Evolutionary conservation across 2,329 filamentous ascomycete genomes (phyloP).

Genomic region (Aureobasidium sp.): DNA sequence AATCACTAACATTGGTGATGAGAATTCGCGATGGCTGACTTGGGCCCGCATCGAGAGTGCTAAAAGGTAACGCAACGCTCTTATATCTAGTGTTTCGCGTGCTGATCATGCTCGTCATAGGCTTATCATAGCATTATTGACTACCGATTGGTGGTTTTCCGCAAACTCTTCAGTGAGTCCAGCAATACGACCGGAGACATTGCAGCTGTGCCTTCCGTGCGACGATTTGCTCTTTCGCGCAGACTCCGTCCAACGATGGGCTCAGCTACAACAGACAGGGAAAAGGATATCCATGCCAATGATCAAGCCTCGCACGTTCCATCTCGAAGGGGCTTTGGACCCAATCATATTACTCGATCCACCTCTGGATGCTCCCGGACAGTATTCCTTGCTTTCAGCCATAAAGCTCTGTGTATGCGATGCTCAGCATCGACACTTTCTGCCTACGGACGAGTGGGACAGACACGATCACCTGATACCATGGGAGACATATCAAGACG

Average conservation of each 20-base stretch:
- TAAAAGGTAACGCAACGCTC: conserved; percentile 33
- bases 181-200: conserved; percentile 15
- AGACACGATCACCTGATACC: conserved; percentile 17
- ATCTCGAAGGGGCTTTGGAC: conserved; percentile 17
- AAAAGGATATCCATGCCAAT: conserved; percentile 16
- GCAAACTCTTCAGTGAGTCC: conserved; percentile 17
- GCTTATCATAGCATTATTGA: conserved; percentile 16
- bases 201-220: conserved; percentile 17
- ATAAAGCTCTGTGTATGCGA: conserved; percentile 19
- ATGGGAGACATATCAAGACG: conserved; percentile 41
- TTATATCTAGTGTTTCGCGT: background rate
- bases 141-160: conserved; percentile 19
- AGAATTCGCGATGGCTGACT: conserved; percentile 40
- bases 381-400: conserved; percentile 16
- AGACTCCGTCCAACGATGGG: conserved; percentile 14
- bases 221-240: conserved; percentile 18
- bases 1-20: conserved; percentile 33
- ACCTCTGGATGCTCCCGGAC: conserved; percentile 16
- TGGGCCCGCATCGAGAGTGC: conserved; percentile 48
- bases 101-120: background rate
- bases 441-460: conserved; percentile 18
- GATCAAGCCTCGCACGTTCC: conserved; percentile 17
- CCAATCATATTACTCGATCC: conserved; percentile 17
- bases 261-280: conserved; percentile 14
- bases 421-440: conserved; percentile 19